Conservation (phyloP, 192 early-diverging fungal genomes). For the Funneliformis mosseae region DNA sequence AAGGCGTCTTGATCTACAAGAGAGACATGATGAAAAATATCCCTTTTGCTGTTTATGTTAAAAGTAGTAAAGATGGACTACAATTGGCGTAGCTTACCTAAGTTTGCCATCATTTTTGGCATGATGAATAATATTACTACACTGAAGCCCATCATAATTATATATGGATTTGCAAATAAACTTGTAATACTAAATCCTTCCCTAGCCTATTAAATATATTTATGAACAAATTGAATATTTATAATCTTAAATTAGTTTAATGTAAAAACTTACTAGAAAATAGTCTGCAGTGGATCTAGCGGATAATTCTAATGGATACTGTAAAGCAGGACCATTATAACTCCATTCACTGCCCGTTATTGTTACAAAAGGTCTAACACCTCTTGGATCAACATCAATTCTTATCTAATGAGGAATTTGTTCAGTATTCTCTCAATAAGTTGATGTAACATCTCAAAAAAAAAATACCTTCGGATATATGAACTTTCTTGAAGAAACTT, state of each 20-base stretch:
- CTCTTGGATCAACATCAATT: constrained; percentile 46
- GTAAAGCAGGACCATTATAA: constrained; percentile 43
- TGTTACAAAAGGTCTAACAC: constrained; percentile 43
- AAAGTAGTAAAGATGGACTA: too few relatives aligned
- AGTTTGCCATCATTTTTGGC: constrained; percentile 58
- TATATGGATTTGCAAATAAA: constrained; percentile 61
- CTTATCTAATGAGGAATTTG: constrained; percentile 55
- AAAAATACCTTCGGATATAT: constrained; percentile 54
- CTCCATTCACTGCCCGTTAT: constrained; percentile 51
- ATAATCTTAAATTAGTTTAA: neutral
- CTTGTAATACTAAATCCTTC: constrained; percentile 56
- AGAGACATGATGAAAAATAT: neutral
- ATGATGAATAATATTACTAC: constrained; percentile 54
- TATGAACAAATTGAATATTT: neutral
- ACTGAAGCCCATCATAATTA: constrained; percentile 62
- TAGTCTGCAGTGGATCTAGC: constrained; percentile 49
- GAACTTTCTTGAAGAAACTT: constrained; percentile 54
- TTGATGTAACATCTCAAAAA: neutral
- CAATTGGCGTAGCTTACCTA: too few relatives aligned
- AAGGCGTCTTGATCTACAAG: constrained; percentile 50
- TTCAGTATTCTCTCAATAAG: too few relatives aligned
- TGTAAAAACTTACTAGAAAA: constrained; percentile 51
- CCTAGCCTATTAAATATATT: constrained; percentile 41
- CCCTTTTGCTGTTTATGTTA: too few relatives aligned
- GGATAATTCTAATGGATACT: constrained; percentile 49